Evolutionary conservation across 208 protist genomes (phyloP), one percentile per base, ranked within the genome.

Genomic region (Crithidia acanthocephali): DNA sequence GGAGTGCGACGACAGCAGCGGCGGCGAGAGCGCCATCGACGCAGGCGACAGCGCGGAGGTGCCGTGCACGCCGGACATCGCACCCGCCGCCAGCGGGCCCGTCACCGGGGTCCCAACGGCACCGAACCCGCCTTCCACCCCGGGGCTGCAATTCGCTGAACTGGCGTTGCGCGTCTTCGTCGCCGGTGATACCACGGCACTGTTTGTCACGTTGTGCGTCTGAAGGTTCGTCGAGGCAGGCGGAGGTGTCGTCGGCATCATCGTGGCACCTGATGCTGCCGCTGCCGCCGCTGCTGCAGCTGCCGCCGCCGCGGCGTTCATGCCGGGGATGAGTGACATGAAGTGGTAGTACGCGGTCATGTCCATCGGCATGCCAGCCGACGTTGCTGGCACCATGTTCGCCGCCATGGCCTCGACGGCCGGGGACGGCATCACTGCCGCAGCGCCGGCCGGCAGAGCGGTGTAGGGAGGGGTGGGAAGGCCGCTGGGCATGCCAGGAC

Each of bases 1-100:
- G 10, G 72, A 70, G 45, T 71, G 62, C 16, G 59, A 48, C 10
- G 72, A 76, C 32, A 55, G 45, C 45, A 76, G 64, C 23, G 61
- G 72, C 15, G 72, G 63, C 1, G 53, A 70, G 20, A 76, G 63
- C 27, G 56, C 63, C 72, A 76, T 65, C 5, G 63, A 76, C 1
- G n/a, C 45, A 3, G 72, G 72, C 3, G 71, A 48, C 25, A 47
- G 45, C 2, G 40, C 32, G 40, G 44, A 23, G 44, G n/a, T n/a
- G n/a, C 35, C 27, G 44, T 6, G 20, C 23, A 37, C 23, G 7
- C 7, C 37, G 6, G 32, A 16, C 11, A 22, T 15, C 15, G n/a
- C 16, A 27, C 55, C 55, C 10, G 57, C 57, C 9, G 10, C 25
- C 32, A 69, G 61, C 33, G 52, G 32, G 0, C 23, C 33, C 0